Base-by-base conservation (phyloP, 768 basidiomycete species). In the Tulasnella sp. region DNA sequence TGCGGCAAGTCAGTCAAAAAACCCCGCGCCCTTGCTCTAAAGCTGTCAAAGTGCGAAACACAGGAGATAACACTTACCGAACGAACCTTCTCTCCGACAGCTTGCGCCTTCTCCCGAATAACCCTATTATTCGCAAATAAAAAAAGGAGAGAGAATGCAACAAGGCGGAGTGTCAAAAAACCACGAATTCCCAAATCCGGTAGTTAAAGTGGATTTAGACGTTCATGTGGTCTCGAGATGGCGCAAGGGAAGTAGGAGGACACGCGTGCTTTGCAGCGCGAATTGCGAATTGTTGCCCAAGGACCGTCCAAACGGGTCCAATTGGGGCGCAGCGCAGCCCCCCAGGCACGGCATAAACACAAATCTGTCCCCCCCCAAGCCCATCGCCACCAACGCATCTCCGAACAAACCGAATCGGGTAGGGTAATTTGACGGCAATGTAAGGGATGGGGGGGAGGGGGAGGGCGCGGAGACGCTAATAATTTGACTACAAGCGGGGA, bases 101-200 rank as follows among this genome's bases (percentile, higher is more conserved):
- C 83, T 5, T 87, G 86, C 7, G 91, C 91, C 80, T 89, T 91
- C 84, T 91, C 90, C 79, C 88, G 90, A 90, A 92, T 91, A 58
- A 87, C 84, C 7, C 88, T 89, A 81, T 21, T n/a, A 31, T 62
- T 56, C 52, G 52, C n/a, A n/a, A n/a, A n/a, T n/a, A 40, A 42
- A 16, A 18, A 44, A 44, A 16, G 44, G 44, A 44, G 42, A 14
- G 40, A 12, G 12, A 62, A n/a, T 2, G 16, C 31, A 34, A 34
- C 31, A 16, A 36, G 31, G 31, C n/a, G 10, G 2, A 31, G 31
- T 16, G 24, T 27, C 3, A 7, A 8, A 27, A 14, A n/a, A 12
- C n/a, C 31, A 9, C 7, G 3, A 16, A 44, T 18, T 44, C n/a
- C 34, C 62, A 7, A 27, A 68, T 27, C 2, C 62, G 58, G 12